phyloP scores from a whole-genome alignment of 352 stramenopile species.

The Globisporangium nunn region DNA sequence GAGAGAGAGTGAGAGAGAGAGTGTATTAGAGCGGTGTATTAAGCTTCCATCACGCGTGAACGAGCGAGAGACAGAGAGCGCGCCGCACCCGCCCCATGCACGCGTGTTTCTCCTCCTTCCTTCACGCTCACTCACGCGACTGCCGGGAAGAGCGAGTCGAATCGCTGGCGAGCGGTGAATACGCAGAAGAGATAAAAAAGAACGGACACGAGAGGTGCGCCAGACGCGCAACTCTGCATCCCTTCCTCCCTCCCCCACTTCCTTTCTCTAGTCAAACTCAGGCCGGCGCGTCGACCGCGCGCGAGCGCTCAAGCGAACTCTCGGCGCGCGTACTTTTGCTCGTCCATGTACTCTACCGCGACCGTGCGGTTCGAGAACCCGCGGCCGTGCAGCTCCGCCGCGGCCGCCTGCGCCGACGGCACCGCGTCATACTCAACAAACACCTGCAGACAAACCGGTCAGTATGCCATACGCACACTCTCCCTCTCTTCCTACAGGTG shows the following conservation, averaged over 20 bases:
- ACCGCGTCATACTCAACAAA: conserved; percentile 92
- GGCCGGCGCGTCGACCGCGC: neutral
- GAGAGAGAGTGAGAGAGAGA: neutral
- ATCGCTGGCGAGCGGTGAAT: neutral
- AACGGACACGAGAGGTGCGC: neutral
- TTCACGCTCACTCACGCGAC: neutral
- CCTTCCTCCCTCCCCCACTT: neutral
- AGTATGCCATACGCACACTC: neutral
- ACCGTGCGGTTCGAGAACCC: conserved; percentile 93
- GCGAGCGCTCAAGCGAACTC: conserved; percentile 41
- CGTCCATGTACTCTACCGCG: conserved; percentile 82
- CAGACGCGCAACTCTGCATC: neutral
- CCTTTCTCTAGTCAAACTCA: no score
- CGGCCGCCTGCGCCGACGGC: conserved; percentile 67
- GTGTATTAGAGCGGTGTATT: neutral
- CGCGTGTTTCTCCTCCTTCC: neutral
- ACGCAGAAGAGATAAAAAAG: neutral
- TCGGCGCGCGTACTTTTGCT: conserved; percentile 79
- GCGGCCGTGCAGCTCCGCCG: conserved; percentile 86
- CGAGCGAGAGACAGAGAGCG: conserved; percentile 1
- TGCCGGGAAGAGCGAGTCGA: neutral
- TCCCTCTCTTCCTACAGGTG: neutral
- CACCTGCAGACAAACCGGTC: conserved; percentile 47
- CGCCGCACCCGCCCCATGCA: neutral
- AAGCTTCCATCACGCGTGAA: neutral